Conservation (phyloP, 495 filamentous ascomycete species). For the Penicillium steckii region DNA sequence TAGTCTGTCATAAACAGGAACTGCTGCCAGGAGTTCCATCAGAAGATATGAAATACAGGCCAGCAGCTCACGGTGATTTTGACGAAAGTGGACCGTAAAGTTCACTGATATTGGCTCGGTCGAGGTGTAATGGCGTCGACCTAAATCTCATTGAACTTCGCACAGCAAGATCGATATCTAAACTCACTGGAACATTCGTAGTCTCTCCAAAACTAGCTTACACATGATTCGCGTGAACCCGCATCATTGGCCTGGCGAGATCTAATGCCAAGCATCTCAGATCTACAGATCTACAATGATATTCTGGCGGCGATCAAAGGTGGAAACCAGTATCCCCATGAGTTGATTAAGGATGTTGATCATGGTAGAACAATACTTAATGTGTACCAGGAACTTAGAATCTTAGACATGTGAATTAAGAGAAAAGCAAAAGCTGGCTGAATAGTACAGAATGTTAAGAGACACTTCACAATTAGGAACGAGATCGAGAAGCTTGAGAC, state of each 20-base stretch:
- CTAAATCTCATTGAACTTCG: too few species aligned
- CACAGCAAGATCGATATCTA: too few species aligned
- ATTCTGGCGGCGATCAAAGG: not conserved
- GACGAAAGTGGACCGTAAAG: not conserved
- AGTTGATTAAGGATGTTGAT: not conserved
- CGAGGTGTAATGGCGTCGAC: too few species aligned
- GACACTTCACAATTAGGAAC: constrained; percentile 11
- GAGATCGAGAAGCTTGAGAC: constrained; percentile 3
- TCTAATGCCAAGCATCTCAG: not conserved
- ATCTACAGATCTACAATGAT: constrained; percentile 1
- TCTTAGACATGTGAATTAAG: constrained; percentile 5
- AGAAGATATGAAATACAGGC: too few species aligned
- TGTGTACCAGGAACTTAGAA: not conserved
- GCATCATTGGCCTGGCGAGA: not conserved
- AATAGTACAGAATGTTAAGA: constrained; percentile 10
- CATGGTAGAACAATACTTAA: not conserved
- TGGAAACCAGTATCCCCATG: not conserved
- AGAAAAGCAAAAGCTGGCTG: constrained; percentile 10
- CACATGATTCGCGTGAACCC: too few species aligned
- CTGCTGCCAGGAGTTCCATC: too few species aligned
- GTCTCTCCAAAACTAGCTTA: too few species aligned
- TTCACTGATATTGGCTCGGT: too few species aligned
- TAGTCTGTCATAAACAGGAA: not conserved
- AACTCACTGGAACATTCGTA: too few species aligned
- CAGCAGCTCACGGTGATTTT: not conserved